Evolutionary conservation across 805 yeast species (phyloP), one percentile per base, ranked within the genome.

Genomic region (Metschnikowia borealis): DNA sequence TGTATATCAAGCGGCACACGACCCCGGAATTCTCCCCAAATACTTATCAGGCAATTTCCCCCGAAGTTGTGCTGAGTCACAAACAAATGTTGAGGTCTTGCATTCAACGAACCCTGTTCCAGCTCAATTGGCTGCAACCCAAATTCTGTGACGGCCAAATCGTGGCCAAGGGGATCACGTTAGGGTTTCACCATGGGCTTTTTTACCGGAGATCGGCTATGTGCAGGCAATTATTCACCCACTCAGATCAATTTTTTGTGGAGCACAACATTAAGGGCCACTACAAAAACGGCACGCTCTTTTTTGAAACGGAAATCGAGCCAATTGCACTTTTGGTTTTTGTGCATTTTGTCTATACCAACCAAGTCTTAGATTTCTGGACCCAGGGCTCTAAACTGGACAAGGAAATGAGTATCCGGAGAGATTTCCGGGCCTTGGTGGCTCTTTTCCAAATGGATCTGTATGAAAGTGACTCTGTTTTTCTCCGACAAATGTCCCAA

Each of bases 331-430:
- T 79, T 7, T 53, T 80, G 5, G 58, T 72, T 7, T 62, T 72
- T 6, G 57, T 70, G 2, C 79, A 80, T 58, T 73, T 71, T 48
- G 48, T 81, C 0, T 84, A 83, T 58, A 78, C 84, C 0, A 81
- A 80, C 47, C 58, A 60, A 14, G 61, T 67, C 3, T 38, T 77
- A 5, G 73, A 69, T 38, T 62, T 80, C 8, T 81, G 85, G 85
- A 74, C 69, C 14, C 59, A 62, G n/a, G 67, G 55, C 37, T 63
- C 40, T 7, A 43, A 66, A 0, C 58, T 59, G 6, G 53, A 62
- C 2, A 61, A 62, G 15, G 61, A 75, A 1, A 49, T 49, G 1
- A 66, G 62, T 10, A 55, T 70, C 5, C 66, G 64, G 38, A 54
- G 60, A 3, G 61, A 66, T 35, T 71, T 69, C 50, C 64, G 63